These are phyloP conservation scores for Arachis hypogaea DNA, from an alignment of 306 rosid genomes.

Conservation along the genomic window DNA sequence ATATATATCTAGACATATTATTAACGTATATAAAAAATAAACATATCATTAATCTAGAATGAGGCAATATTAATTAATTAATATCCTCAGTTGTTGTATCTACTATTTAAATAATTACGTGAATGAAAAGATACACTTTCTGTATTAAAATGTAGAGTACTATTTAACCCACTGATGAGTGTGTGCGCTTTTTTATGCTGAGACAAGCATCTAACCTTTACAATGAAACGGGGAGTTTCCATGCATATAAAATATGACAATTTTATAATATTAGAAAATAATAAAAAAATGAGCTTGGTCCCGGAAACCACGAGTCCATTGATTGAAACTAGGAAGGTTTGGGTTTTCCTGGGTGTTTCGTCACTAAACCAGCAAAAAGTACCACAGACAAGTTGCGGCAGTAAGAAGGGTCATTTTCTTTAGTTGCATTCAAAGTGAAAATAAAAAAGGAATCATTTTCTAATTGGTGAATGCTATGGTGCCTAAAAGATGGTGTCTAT, in stretches of 20 bases:
- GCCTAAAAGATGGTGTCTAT: too few relatives aligned
- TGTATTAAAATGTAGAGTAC: not conserved
- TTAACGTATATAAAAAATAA: too few relatives aligned
- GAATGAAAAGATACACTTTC: too few relatives aligned
- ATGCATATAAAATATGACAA: not conserved
- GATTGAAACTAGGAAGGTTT: not conserved
- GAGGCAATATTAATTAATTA: too few relatives aligned
- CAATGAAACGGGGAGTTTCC: not conserved
- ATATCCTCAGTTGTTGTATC: too few relatives aligned
- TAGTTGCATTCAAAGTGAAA: not conserved
- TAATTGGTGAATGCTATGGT: too few relatives aligned
- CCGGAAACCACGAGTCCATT: not conserved
- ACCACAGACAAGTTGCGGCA: not conserved
- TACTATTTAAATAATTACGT: too few relatives aligned
- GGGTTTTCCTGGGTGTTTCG: conserved; percentile 5
- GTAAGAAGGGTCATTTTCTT: not conserved
- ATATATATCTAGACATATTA: too few relatives aligned
- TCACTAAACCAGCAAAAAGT: not conserved
- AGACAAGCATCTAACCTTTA: not conserved
- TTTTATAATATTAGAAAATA: not conserved
- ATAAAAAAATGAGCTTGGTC: not conserved
- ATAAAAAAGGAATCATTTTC: too few relatives aligned
- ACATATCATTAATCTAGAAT: too few relatives aligned
- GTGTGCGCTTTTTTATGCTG: not conserved
- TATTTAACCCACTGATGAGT: not conserved